A percentile compares a stretch with the other conserved stretches of the same genome.
Evolutionary conservation across 1,284 basidiomycete species (phyloP).

Genomic region (Amylostereum areolatum): DNA sequence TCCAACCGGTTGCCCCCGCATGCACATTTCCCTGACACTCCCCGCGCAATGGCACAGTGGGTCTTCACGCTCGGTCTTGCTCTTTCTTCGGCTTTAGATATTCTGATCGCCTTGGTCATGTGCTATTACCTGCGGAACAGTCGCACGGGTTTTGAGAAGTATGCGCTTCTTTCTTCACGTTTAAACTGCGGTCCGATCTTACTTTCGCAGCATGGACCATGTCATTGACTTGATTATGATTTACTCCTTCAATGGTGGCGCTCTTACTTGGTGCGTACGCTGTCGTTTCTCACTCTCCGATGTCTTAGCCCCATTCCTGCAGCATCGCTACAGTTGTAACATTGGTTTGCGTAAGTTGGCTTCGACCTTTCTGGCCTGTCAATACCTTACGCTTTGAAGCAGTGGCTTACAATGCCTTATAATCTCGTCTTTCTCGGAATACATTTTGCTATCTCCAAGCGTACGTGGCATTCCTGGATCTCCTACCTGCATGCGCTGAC

Average conservation of each 20-base stretch:
- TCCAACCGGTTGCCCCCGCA: too few relatives aligned
- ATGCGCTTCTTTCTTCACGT: background rate
- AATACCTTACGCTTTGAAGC: background rate
- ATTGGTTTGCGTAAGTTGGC: background rate
- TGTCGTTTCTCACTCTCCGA: background rate
- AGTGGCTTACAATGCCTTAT: background rate
- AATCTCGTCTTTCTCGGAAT: background rate
- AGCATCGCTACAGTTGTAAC: background rate
- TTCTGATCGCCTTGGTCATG: conserved; percentile 40
- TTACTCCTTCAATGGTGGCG: conserved; percentile 49
- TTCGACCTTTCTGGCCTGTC: background rate
- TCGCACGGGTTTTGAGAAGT: conserved; percentile 22
- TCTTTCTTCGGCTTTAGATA: conserved; percentile 39
- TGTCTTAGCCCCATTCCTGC: background rate
- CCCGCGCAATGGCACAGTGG: conserved; percentile 24
- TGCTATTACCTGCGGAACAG: conserved; percentile 35
- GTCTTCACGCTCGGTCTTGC: conserved; percentile 46
- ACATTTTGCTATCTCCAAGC: background rate
- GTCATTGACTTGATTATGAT: conserved; percentile 44
- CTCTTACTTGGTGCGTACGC: conserved; percentile 35
- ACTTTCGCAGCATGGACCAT: conserved; percentile 34
- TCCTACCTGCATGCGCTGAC: background rate
- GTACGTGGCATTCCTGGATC: background rate
- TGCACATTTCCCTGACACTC: too few relatives aligned
- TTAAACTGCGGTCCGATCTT: background rate